These are phyloP conservation scores for Beauveria asiatica DNA, from an alignment of 2,329 filamentous ascomycete genomes.

Conservation along the genomic window DNA sequence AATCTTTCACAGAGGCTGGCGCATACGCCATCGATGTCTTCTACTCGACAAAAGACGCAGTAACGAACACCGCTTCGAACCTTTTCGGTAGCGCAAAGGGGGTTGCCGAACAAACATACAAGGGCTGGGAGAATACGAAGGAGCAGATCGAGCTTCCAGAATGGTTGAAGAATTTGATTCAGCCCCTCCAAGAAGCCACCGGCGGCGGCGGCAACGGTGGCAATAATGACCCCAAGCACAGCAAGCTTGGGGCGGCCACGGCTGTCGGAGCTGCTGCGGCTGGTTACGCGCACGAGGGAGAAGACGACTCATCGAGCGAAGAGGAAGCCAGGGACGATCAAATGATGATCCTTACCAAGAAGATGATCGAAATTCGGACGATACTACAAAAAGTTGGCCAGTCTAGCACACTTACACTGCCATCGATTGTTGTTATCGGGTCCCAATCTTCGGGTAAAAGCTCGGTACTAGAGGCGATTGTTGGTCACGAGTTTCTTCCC, in stretches of 20 bases:
- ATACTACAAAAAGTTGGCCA: conserved; percentile 89
- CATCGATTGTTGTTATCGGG: conserved; percentile 97
- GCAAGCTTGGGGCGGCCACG: conserved; percentile 50
- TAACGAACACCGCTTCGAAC: conserved; percentile 58
- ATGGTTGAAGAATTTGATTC: conserved; percentile 71
- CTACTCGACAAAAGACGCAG: conserved; percentile 62
- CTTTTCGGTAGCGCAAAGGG: conserved; percentile 65
- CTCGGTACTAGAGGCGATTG: conserved; percentile 91
- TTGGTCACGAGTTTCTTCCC: conserved; percentile 93
- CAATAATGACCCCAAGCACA: conserved; percentile 46
- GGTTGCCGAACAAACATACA: conserved; percentile 69
- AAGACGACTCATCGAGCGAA: conserved; percentile 51
- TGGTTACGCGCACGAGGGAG: conserved; percentile 68
- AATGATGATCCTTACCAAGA: conserved; percentile 98
- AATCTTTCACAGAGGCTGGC: conserved; percentile 34
- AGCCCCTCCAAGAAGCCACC: conserved; percentile 28
- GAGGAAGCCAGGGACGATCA: conserved; percentile 81
- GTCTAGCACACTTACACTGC: conserved; percentile 76
- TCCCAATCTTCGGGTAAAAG: conserved; percentile 98
- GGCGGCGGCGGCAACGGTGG: conserved; percentile 43
- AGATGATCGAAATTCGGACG: conserved; percentile 98
- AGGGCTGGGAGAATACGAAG: conserved; percentile 77
- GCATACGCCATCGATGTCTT: conserved; percentile 56
- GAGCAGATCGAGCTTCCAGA: conserved; percentile 61
- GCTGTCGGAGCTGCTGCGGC: conserved; percentile 65